Conservation (phyloP, 108 stramenopile species). For the Cyclotella sp. region DNA sequence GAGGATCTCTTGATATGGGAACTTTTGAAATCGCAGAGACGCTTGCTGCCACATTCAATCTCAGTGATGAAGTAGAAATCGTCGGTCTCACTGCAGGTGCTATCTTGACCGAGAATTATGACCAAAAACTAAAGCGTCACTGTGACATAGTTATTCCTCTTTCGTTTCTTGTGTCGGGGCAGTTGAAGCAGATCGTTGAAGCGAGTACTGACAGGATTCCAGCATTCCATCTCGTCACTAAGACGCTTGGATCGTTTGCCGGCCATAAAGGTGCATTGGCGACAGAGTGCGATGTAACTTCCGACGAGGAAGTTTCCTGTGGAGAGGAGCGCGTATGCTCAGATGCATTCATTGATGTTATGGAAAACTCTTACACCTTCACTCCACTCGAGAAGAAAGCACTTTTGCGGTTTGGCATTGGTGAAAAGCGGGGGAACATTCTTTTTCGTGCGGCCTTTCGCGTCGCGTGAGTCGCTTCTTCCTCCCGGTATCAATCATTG, state of each 20-base stretch:
- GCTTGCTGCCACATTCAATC: conserved; percentile 25
- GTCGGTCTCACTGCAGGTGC: conserved; percentile 35
- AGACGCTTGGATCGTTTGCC: conserved; percentile 8
- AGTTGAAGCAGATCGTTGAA: conserved; percentile 22
- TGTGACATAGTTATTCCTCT: conserved; percentile 43
- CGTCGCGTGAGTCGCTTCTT: conserved; percentile 30
- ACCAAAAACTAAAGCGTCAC: conserved; percentile 31
- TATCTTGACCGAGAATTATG: conserved; percentile 5
- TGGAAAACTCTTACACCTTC: conserved; percentile 31
- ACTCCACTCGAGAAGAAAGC: conserved; percentile 39
- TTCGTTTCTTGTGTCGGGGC: conserved; percentile 29
- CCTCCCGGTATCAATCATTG: background rate
- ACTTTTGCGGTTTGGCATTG: conserved; percentile 41
- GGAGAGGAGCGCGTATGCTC: conserved; percentile 16
- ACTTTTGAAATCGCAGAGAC: conserved; percentile 37
- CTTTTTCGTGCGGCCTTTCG: conserved; percentile 48
- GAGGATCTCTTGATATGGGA: conserved; percentile 13
- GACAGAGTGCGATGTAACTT: conserved; percentile 1
- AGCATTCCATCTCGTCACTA: conserved; percentile 35
- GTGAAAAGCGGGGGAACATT: conserved; percentile 33
- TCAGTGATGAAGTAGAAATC: conserved; percentile 33
- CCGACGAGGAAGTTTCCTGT: conserved; percentile 7
- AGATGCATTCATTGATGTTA: conserved; percentile 41
- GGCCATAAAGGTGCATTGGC: background rate
- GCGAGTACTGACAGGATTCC: conserved; percentile 20